phyloP scores from a whole-genome alignment of 352 stramenopile species.

The Phytopythium boreale region DNA sequence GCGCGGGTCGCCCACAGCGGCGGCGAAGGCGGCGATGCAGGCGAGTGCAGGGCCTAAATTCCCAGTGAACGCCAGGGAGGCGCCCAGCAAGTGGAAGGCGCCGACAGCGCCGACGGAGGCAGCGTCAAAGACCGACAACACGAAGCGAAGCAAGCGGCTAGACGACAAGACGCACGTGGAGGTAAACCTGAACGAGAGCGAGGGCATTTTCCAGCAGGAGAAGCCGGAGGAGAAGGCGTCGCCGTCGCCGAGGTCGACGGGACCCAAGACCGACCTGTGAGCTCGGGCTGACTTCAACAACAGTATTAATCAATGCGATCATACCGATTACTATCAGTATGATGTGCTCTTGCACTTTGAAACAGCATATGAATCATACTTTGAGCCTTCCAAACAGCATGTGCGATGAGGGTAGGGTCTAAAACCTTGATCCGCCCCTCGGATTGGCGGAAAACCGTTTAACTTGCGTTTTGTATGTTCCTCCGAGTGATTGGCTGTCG shows the following conservation, averaged over 20 bases:
- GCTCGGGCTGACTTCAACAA: no score
- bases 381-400: neutral
- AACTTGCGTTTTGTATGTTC: constrained; percentile 53
- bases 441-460: constrained; percentile 32
- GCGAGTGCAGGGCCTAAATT: neutral
- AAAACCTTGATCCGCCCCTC: neutral
- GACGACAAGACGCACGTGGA: constrained; percentile 27
- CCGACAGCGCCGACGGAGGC: constrained; percentile 4
- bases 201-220: constrained; percentile 48
- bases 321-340: no score
- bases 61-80: neutral
- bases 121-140: neutral
- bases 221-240: neutral
- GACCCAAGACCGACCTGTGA: no score
- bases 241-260: no score
- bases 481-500: constrained; percentile 81
- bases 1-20: constrained; percentile 3
- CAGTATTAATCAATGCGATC: no score
- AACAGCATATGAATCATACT: neutral
- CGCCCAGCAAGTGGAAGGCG: neutral
- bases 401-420: neutral
- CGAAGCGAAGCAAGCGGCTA: neutral
- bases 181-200: constrained; percentile 46
- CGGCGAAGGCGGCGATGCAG: constrained; percentile 11
- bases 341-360: neutral